A percentile compares a stretch with the other conserved stretches of the same genome.
phyloP scores from a whole-genome alignment of 306 rosid species.

The Crotalaria pallida region DNA sequence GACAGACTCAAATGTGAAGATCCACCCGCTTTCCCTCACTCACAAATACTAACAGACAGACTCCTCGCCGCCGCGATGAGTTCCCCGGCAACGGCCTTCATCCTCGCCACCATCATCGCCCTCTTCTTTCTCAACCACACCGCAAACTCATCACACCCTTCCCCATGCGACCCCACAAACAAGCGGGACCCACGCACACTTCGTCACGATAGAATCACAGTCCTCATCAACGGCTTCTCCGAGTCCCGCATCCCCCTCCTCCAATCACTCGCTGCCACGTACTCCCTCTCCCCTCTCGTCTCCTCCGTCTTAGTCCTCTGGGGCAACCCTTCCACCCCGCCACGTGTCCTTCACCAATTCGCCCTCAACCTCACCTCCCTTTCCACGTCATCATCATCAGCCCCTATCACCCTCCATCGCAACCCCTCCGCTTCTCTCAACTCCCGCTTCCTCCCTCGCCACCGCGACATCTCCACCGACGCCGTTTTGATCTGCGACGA shows the following conservation, averaged over 20 bases:
- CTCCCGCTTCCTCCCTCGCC: too few species aligned
- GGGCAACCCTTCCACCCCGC: too few species aligned
- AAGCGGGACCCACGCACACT: constrained; percentile 32
- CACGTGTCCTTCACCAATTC: too few species aligned
- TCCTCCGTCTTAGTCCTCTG: too few species aligned
- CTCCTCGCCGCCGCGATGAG: constrained; percentile 18
- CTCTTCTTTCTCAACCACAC: not conserved
- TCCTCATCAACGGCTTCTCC: constrained; percentile 77
- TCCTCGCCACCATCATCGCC: not conserved
- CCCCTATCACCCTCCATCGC: too few species aligned
- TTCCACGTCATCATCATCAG: too few species aligned
- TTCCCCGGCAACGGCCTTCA: not conserved
- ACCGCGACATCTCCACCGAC: too few species aligned
- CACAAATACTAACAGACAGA: too few species aligned
- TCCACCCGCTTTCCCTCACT: not conserved
- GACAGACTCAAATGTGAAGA: too few species aligned
- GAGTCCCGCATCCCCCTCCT: constrained; percentile 77
- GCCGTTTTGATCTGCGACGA: too few species aligned
- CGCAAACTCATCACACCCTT: not conserved
- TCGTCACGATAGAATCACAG: constrained; percentile 56
- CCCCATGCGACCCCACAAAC: constrained; percentile 20
- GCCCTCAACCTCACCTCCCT: too few species aligned
- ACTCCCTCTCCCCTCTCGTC: constrained; percentile 62
- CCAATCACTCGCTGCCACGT: constrained; percentile 55
- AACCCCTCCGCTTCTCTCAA: too few species aligned